Conservation (phyloP, 371 early-diverging fungal genomes). For the Mucor irregularis region DNA sequence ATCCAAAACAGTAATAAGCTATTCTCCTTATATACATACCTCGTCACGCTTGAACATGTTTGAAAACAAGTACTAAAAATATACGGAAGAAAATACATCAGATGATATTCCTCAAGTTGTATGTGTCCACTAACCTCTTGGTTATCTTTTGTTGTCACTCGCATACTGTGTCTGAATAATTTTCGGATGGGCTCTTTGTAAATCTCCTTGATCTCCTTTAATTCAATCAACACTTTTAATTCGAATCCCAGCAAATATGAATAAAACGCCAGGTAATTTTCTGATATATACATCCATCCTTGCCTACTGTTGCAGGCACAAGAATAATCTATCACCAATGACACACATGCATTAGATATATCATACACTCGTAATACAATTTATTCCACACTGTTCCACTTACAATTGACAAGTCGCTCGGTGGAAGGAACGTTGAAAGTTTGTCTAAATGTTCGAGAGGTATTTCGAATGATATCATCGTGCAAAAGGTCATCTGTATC, state of each 20-base stretch:
- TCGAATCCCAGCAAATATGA: conserved; percentile 88
- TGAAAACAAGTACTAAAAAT: conserved; percentile 75
- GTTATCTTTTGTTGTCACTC: conserved; percentile 52
- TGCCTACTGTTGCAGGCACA: conserved; percentile 84
- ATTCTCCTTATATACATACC: conserved; percentile 1
- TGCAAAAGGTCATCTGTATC: conserved; percentile 77
- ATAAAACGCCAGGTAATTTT: conserved; percentile 88
- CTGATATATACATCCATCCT: conserved; percentile 92
- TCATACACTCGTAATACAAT: no score
- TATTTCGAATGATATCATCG: conserved; percentile 84
- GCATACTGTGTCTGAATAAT: conserved; percentile 20
- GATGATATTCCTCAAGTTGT: background rate
- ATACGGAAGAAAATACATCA: background rate
- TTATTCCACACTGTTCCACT: no score
- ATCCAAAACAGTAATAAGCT: no score
- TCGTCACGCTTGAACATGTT: conserved; percentile 94
- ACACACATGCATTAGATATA: no score
- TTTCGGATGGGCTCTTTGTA: conserved; percentile 57
- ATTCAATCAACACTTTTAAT: conserved; percentile 80
- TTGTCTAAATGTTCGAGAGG: conserved; percentile 87
- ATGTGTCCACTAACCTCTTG: conserved; percentile 58
- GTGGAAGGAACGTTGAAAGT: conserved; percentile 79
- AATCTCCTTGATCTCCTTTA: conserved; percentile 83
- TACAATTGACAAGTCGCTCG: conserved; percentile 90
- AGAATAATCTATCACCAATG: conserved; percentile 67